These are phyloP conservation scores for Alternaria gansuensis DNA, from an alignment of 2,329 filamentous ascomycete species.

Conservation along the genomic window DNA sequence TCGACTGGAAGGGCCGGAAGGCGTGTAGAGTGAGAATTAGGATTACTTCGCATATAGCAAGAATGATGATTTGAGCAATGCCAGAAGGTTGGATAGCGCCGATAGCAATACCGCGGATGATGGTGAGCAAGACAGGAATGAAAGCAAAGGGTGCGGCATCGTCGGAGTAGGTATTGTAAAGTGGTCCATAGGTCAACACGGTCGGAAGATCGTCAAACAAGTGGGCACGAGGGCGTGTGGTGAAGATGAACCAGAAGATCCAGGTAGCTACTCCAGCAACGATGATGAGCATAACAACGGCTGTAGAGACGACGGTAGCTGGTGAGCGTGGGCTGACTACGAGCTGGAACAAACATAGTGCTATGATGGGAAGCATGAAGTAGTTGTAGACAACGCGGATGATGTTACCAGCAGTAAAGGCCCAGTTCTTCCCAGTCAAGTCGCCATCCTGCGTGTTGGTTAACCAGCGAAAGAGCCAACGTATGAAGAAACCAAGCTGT, in stretches of 20 bases:
- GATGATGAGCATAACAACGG: slow-evolving; percentile 75
- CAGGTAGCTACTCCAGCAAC: slow-evolving; percentile 78
- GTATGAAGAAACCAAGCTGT: slow-evolving; percentile 77
- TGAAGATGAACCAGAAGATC: slow-evolving; percentile 81
- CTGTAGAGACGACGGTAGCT: slow-evolving; percentile 74
- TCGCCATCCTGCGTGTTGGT: slow-evolving; percentile 83
- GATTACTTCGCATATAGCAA: slow-evolving; percentile 94
- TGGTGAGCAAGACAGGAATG: slow-evolving; percentile 83
- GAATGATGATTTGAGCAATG: slow-evolving; percentile 88
- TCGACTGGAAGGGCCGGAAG: slow-evolving; percentile 86
- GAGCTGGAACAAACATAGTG: slow-evolving; percentile 90
- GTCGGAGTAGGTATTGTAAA: slow-evolving; percentile 98
- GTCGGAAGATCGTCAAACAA: slow-evolving; percentile 94
- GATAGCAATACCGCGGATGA: slow-evolving; percentile 87
- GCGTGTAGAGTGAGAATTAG: slow-evolving; percentile 86
- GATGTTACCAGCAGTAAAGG: slow-evolving; percentile 69
- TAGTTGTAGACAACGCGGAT: slow-evolving; percentile 91
- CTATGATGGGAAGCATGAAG: slow-evolving; percentile 85
- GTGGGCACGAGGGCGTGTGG: slow-evolving; percentile 81
- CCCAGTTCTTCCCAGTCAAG: slow-evolving; percentile 87
- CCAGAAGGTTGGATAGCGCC: slow-evolving; percentile 92
- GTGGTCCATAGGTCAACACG: slow-evolving; percentile 85
- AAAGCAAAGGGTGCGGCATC: slow-evolving; percentile 90
- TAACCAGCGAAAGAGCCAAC: slow-evolving; percentile 78
- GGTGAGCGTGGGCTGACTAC: slow-evolving; percentile 76